A percentile compares a stretch with the other conserved stretches of the same genome.
Conservation (phyloP, 1,284 basidiomycete genomes). For the Cutaneotrichosporon cyanovorans region DNA sequence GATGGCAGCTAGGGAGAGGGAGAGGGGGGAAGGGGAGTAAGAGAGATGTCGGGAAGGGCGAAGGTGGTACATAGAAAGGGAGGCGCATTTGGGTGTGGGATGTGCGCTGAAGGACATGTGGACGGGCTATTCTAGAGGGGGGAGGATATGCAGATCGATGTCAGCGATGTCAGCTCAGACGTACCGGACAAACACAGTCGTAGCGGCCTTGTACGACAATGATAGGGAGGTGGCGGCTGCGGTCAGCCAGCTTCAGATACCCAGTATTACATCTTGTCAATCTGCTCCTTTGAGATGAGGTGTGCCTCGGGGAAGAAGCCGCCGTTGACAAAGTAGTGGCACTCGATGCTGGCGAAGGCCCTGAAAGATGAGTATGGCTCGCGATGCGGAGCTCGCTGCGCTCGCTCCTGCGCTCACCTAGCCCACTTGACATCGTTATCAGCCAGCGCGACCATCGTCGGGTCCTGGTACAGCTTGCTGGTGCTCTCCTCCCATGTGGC, state of each 20-base stretch:
- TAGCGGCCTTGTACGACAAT: conserved; percentile 72
- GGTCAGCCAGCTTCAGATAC: not conserved
- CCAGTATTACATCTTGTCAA: conserved; percentile 72
- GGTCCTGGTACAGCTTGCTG: conserved; percentile 63
- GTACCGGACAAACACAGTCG: conserved; percentile 49
- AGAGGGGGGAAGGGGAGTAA: not conserved
- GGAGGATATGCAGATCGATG: no score
- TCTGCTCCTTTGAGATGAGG: conserved; percentile 69
- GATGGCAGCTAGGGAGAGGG: no score
- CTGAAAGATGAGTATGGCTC: conserved; percentile 44
- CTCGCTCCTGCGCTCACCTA: no score
- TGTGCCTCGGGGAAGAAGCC: conserved; percentile 86
- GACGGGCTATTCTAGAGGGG: no score
- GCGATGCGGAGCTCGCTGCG: conserved; percentile 14
- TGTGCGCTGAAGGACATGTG: not conserved
- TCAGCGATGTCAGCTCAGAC: conserved; percentile 4
- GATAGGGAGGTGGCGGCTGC: conserved; percentile 76
- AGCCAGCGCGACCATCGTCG: conserved; percentile 60
- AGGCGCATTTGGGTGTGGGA: not conserved
- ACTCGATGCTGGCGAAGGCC: conserved; percentile 83
- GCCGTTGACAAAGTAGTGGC: conserved; percentile 81
- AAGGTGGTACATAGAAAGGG: not conserved
- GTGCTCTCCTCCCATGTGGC: conserved; percentile 87
- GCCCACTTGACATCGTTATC: conserved; percentile 63
- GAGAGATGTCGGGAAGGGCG: not conserved